Percentiles rank a stretch among this genome's conserved stretches.
phyloP scores from a whole-genome alignment of 78 protist genomes.

The Dictyostelium intermedium region DNA sequence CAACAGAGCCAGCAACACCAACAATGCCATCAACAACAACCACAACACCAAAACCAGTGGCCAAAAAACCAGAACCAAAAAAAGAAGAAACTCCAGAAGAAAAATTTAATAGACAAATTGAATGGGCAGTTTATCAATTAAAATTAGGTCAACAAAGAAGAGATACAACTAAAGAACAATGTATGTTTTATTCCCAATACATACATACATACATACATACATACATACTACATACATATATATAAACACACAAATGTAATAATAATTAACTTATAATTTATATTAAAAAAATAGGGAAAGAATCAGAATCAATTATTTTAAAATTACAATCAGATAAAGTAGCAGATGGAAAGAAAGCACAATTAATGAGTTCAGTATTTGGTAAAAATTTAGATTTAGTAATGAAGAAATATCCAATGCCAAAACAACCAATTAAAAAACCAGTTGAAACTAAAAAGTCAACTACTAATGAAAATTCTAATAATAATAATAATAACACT shows the following conservation, averaged over 20 bases:
- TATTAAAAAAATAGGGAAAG: slow-evolving; percentile 45
- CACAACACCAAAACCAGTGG: not conserved
- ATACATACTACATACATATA: no score
- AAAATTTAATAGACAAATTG: slow-evolving; percentile 43
- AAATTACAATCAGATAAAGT: slow-evolving; percentile 30
- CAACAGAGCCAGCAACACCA: not conserved
- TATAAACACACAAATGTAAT: no score
- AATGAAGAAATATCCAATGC: slow-evolving; percentile 60
- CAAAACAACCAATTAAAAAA: slow-evolving; percentile 14
- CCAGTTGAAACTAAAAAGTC: not conserved
- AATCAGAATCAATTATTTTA: slow-evolving; percentile 19
- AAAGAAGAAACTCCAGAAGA: not conserved
- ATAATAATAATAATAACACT: no score
- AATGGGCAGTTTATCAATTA: slow-evolving; percentile 56
- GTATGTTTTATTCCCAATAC: not conserved
- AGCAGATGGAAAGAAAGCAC: slow-evolving; percentile 18
- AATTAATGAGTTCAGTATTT: slow-evolving; percentile 28
- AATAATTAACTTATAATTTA: no score
- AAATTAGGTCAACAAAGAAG: slow-evolving; percentile 57
- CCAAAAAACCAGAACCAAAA: not conserved
- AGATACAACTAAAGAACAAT: slow-evolving; percentile 40
- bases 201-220: no score
- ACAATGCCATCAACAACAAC: not conserved
- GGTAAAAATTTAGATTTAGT: slow-evolving; percentile 37
- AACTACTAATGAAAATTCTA: no score